Evolutionary conservation across 768 basidiomycete genomes (phyloP), one percentile per base, ranked within the genome.

Genomic region (Leccinellum rugosiceps): DNA sequence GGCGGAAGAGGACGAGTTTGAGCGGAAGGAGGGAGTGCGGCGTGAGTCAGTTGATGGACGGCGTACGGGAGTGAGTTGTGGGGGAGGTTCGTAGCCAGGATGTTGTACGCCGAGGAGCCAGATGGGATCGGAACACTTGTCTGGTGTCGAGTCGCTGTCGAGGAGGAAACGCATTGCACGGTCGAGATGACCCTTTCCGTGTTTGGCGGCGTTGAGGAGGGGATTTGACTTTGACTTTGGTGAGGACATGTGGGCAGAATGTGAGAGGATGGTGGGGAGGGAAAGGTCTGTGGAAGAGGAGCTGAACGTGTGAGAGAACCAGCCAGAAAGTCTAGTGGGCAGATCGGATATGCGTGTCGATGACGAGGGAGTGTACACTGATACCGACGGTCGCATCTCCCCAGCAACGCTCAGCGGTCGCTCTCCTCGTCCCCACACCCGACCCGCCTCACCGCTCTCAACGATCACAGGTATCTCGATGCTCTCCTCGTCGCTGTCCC

Each of bases 61-160:
- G 14, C 75, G 75, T 32, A 64, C 65, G 46, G 72, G 67, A 0
- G 71, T 61, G 30, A 57, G 21, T 6, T 61, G 61, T 2, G 68
- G 70, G 1, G 69, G 72, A 9, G 76, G 73, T 60, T 88, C 89
- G 63, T 86, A 91, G 0, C 90, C 91, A 3, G 83, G 80, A 58
- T 94, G 93, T 60, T 83, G 79, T 3, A 93, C 85, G 38, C 94
- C 95, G 23, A 97, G 78, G 2, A 97, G 73, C 94, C 94, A 97
- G 28, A 98, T 96, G 0, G 87, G 82, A 19, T 94, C 91, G 0
- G 80, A 67, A 53, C 85, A 94, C 66, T 81, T 86, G 70, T 97
- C 94, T 2, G 90, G 92, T 3, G 81, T 83, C 17, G 93, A 84
- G 72, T 98, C 95, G 63, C 84, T 84, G 74, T 98, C 95, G 59